Conservation (phyloP, 257 asterid genomes). For the Capsicum rhomboideum region DNA sequence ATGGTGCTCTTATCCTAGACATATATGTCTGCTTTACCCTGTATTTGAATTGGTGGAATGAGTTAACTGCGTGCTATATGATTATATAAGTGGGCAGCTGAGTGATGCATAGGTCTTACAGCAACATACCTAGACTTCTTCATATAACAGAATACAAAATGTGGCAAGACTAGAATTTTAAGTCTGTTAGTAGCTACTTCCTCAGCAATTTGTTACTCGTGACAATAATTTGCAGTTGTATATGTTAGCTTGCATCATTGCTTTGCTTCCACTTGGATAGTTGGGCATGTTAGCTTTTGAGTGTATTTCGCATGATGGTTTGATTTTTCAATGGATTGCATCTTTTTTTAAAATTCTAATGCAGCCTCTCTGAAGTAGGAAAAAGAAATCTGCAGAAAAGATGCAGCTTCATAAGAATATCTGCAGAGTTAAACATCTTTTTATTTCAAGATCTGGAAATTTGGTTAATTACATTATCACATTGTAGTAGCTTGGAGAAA, state of each 20-base stretch:
- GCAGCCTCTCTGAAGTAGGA: not conserved
- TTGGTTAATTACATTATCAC: not conserved
- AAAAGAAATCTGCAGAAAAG: not conserved
- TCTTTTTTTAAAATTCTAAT: not conserved
- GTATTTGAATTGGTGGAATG: not conserved
- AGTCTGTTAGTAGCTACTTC: not conserved
- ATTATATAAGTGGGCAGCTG: not conserved
- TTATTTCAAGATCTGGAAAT: not conserved
- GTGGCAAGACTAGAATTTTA: not conserved
- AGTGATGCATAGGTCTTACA: not conserved
- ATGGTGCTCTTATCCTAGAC: not conserved
- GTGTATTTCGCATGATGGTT: not conserved
- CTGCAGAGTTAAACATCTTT: not conserved
- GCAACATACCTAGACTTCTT: not conserved
- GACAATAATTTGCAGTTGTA: not conserved
- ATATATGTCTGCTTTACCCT: not conserved
- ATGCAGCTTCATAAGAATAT: not conserved
- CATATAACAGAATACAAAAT: not conserved
- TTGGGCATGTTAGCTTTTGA: not conserved
- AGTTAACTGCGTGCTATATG: not conserved
- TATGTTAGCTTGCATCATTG: not conserved
- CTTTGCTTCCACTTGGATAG: not conserved
- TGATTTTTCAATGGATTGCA: not conserved
- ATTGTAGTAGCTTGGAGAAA: not conserved
- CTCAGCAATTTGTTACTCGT: not conserved